Conservation (phyloP, 176 grass and related monocot species). For the Zizania latifolia region DNA sequence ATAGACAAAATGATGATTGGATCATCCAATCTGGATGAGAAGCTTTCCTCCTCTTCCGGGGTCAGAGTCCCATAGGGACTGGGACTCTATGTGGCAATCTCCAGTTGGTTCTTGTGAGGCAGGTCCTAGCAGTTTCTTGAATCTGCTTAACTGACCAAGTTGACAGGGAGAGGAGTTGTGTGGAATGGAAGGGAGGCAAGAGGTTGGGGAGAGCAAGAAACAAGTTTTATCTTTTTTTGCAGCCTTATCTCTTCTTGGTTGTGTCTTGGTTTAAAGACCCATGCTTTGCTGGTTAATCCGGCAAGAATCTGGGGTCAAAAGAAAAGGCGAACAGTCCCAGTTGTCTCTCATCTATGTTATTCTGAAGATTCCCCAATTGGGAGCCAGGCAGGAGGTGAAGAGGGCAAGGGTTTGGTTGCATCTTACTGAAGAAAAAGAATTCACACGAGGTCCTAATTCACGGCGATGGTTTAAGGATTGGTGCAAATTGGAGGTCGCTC, state of each 20-base stretch:
- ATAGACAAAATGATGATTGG: not conserved
- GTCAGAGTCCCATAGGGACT: not conserved
- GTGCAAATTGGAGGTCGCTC: not conserved
- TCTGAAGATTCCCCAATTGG: not conserved
- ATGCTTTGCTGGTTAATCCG: not conserved
- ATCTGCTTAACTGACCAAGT: not conserved
- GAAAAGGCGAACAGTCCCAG: not conserved
- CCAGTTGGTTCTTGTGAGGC: not conserved
- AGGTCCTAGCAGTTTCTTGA: slow-evolving; percentile 1
- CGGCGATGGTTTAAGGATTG: not conserved
- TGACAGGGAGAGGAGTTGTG: slow-evolving; percentile 4
- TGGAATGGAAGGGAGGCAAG: not conserved
- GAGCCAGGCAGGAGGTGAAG: not conserved
- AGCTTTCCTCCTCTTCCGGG: not conserved
- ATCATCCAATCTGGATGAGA: not conserved
- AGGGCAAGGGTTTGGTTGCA: not conserved
- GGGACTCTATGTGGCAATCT: not conserved
- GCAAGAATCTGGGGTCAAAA: not conserved
- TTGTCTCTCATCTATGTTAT: not conserved
- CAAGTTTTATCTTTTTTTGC: not conserved
- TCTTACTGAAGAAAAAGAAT: not conserved
- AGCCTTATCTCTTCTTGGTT: not conserved
- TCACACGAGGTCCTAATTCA: not conserved
- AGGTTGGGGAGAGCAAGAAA: slow-evolving; percentile 10
- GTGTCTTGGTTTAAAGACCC: not conserved